Evolutionary conservation across 140 eudicot genomes (phyloP).

Genomic region (Bidens hawaiensis): DNA sequence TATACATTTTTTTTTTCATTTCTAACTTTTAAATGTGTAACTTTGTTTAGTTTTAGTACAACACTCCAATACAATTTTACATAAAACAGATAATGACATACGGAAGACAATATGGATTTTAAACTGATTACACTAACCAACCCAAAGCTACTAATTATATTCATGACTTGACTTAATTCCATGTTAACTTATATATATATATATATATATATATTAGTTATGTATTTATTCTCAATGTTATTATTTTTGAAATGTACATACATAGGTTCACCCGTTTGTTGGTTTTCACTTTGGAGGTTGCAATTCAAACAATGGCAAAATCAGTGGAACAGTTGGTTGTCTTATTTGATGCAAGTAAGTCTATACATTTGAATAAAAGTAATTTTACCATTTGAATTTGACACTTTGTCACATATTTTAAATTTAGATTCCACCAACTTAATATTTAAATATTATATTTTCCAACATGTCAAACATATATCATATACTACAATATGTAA

Average conservation of each 20-base stretch:
- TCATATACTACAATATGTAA: background rate
- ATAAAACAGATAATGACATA: too few species aligned
- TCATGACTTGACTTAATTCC: too few species aligned
- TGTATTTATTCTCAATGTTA: background rate
- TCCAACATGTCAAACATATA: conserved; percentile 8
- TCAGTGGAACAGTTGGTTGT: conserved; percentile 72
- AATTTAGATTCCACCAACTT: conserved; percentile 24
- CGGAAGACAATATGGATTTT: too few species aligned
- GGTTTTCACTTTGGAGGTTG: conserved; percentile 92
- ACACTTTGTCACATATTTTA: conserved; percentile 20
- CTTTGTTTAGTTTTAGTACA: too few species aligned
- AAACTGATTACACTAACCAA: too few species aligned
- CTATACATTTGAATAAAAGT: conserved; percentile 15
- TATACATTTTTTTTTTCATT: too few species aligned
- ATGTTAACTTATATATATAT: too few species aligned
- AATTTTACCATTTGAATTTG: conserved; percentile 27
- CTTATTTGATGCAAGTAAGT: conserved; percentile 97
- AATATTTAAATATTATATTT: background rate
- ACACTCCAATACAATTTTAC: too few species aligned
- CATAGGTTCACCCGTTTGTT: conserved; percentile 80
- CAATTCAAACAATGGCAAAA: conserved; percentile 81
- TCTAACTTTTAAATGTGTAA: too few species aligned
- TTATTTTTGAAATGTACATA: conserved; percentile 6
- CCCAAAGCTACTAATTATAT: too few species aligned
- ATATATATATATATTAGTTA: background rate